A percentile compares a stretch with the other conserved stretches of the same genome.
Conservation (phyloP, 1,284 basidiomycete genomes). For the Trametes hirsuta region DNA sequence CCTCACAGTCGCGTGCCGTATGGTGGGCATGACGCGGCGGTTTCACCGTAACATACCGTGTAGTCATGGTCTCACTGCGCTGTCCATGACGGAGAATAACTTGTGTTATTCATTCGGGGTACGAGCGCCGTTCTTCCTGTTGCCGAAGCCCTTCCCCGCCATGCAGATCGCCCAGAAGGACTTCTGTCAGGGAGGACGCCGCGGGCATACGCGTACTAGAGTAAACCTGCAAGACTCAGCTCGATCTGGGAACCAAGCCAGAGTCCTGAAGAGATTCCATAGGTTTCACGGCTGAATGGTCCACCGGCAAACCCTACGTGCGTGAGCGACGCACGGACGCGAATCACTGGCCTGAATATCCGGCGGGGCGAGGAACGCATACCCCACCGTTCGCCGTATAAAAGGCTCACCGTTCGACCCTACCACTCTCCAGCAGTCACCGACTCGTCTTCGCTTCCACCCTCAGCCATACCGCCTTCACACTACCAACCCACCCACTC, state of each 20-base stretch:
- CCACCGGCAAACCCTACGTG: too few species aligned
- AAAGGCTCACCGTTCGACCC: background rate
- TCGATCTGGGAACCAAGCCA: too few species aligned
- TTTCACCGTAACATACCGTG: background rate
- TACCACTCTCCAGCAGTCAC: background rate
- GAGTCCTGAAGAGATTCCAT: too few species aligned
- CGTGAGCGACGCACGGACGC: background rate
- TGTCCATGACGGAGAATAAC: background rate
- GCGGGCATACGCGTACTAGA: too few species aligned
- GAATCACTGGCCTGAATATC: background rate
- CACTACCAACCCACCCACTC: background rate
- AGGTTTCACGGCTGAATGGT: too few species aligned
- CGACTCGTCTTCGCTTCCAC: constrained; percentile 2
- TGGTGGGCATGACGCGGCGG: background rate
- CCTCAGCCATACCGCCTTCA: background rate
- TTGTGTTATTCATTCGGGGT: background rate
- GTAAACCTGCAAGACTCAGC: too few species aligned
- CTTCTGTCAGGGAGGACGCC: too few species aligned
- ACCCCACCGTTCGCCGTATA: background rate
- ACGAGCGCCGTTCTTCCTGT: background rate
- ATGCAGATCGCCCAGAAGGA: too few species aligned
- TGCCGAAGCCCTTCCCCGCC: background rate
- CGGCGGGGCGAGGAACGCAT: background rate
- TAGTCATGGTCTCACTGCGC: background rate
- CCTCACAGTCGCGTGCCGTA: too few species aligned